Base-by-base conservation (phyloP, 306 rosid species). In the Urtica urens region DNA sequence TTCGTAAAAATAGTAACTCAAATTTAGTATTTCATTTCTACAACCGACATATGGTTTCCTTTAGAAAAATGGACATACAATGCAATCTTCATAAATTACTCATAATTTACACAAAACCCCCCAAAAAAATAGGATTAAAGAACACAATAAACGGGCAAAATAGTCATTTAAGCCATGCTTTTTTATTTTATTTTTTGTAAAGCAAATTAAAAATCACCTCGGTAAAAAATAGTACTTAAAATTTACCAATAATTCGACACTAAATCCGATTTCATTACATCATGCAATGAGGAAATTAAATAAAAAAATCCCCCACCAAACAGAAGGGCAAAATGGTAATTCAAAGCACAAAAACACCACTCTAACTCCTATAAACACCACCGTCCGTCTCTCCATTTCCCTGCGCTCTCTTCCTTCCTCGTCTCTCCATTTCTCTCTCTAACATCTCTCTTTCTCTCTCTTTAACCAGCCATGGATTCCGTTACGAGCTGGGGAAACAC, bases 401-500 rank as follows among this genome's bases (percentile, higher is more conserved):
- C 46, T 38, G 47, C 48, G 30, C 49, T 27, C 17, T 19, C 46
- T 41, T 9, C 23, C 4, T 3, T 53, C 13, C 10, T 39, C 21
- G 23, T 30, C 33, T 23, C 13, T 35, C 27, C 20, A 3, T 15
- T 38, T 22, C 10, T 9, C 6, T 3, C 28, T 20, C 27, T 43
- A 2, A 26, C 54, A n/a, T 49, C 54, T 11, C 62, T 12, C n/a
- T 27, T 12, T 42, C 14, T 7, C 21, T 7, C 24, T 6, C 23
- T 19, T 17, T 23, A 11, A 17, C 21, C 31, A n/a, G 3, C 63
- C n/a, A 84, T 90, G 94, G 96, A 87, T 46, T 55, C 96, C 26
- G 96, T 87, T 0, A 48, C 53, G 20, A 79, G 0, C 0, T 87
- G 96, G 96, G 94, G 94, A 1, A 87, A 87, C 77, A 31, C 82